These are phyloP conservation scores for Stagonosporopsis rhizophila DNA, from an alignment of 2,329 filamentous ascomycete species.

Conservation along the genomic window DNA sequence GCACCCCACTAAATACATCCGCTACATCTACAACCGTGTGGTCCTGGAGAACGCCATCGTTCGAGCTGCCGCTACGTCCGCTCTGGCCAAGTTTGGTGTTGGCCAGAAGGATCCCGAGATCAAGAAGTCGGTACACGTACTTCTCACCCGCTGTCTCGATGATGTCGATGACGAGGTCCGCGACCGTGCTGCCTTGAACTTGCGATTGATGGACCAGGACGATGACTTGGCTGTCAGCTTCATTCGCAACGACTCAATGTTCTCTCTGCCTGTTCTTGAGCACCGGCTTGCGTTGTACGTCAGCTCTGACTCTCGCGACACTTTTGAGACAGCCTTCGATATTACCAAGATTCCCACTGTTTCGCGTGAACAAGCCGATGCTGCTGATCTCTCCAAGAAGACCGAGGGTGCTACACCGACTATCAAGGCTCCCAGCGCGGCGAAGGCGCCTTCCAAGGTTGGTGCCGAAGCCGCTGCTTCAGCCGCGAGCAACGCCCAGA, in stretches of 20 bases:
- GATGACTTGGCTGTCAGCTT: conserved; percentile 86
- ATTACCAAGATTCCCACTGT: conserved; percentile 90
- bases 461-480: conserved; percentile 78
- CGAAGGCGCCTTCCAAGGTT: conserved; percentile 72
- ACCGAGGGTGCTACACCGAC: conserved; percentile 90
- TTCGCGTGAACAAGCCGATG: conserved; percentile 92
- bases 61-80: conserved; percentile 91
- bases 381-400: conserved; percentile 96
- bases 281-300: conserved; percentile 98
- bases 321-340: conserved; percentile 87
- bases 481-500: conserved; percentile 81
- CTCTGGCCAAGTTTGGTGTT: conserved; percentile 95
- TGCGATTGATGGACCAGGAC: conserved; percentile 88
- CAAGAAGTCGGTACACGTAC: conserved; percentile 91
- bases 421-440: conserved; percentile 87
- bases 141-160: conserved; percentile 91
- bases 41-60: conserved; percentile 97
- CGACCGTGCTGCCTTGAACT: conserved; percentile 90
- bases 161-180: conserved; percentile 98
- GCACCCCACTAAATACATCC: conserved; percentile 97
- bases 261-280: conserved; percentile 91
- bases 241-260: conserved; percentile 97
- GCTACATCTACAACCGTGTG: conserved; percentile 98
- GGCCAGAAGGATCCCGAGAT: conserved; percentile 94
- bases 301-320: conserved; percentile 85